Base-by-base conservation (phyloP, 345 rosid species). In the Garcia nutans region DNA sequence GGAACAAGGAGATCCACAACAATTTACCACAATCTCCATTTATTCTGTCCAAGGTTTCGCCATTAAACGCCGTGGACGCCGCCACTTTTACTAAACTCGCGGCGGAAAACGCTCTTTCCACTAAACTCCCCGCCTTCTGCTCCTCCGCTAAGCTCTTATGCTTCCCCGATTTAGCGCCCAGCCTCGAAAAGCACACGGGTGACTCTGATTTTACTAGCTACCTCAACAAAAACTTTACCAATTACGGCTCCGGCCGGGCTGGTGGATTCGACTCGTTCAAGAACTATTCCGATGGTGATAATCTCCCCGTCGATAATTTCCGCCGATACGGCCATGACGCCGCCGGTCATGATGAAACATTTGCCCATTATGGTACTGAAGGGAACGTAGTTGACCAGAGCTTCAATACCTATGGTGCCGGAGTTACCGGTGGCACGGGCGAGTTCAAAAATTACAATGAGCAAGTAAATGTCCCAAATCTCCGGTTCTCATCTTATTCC, bases 141-240 rank as follows among this genome's bases (percentile, higher is more conserved):
- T 83, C 94, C 83, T 78, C 93, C 62, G 99, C 99, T 0, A 81
- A 85, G 15, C 97, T 93, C 66, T 88, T 95, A 78, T 95, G 99
- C 84, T 93, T 93, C 86, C 87, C 96, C 2, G 79, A 45, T 13
- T 60, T 74, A 44, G 8, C 66, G 0, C 72, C 74, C 49, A 80
- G 82, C 17, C 65, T 67, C 23, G 78, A 65, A 2, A 75, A 57
- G 50, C 37, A 41, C 17, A 65, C 58, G 24, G 59, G 28, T 33
- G 85, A 91, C 81, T 81, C 89, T 26, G 82, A 82, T 76, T 95
- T 95, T 28, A 85, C 87, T 11, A 28, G 33, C 8, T 95, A 95
- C 72, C 9, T n/a, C 20, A 76, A 87, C 83, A 81, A 74, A 49
- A 95, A 95, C 89, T 95, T 95, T 84, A 89, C 94, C 78, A 87